Evolutionary conservation across 2,329 filamentous ascomycete genomes (phyloP).

Genomic region (Clonostachys byssicola): DNA sequence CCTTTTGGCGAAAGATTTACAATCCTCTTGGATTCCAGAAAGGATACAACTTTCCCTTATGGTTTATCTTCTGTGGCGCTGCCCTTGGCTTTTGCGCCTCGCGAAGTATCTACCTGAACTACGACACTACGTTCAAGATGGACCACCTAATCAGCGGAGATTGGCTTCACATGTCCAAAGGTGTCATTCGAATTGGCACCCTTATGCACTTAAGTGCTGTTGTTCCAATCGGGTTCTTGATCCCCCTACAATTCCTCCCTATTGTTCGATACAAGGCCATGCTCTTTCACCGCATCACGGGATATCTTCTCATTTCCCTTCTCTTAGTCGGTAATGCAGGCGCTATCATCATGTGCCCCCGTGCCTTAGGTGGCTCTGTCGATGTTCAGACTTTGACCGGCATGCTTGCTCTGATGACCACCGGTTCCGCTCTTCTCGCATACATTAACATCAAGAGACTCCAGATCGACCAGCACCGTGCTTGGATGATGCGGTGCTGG

Average conservation of each 20-base stretch:
- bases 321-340: slow-evolving; percentile 12
- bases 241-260: slow-evolving; percentile 41
- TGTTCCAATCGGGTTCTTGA: slow-evolving; percentile 35
- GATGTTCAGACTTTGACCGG: slow-evolving; percentile 41
- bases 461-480: slow-evolving; percentile 56
- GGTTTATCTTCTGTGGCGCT: slow-evolving; percentile 38
- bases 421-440: slow-evolving; percentile 34
- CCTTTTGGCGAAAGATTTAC: slow-evolving; percentile 21
- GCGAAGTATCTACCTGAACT: slow-evolving; percentile 40
- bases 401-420: slow-evolving; percentile 35
- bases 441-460: slow-evolving; percentile 50
- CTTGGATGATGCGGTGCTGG: slow-evolving; percentile 55
- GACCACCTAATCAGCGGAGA: slow-evolving; percentile 11
- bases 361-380: slow-evolving; percentile 48
- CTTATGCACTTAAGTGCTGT: slow-evolving; percentile 35
- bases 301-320: slow-evolving; percentile 29
- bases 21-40: slow-evolving; percentile 48
- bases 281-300: slow-evolving; percentile 53
- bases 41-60: slow-evolving; percentile 54
- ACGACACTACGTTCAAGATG: slow-evolving; percentile 26
- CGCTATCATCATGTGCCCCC: slow-evolving; percentile 45
- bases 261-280: slow-evolving; percentile 37
- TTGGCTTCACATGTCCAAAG: slow-evolving; percentile 33
- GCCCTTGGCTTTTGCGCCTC: slow-evolving; percentile 40
- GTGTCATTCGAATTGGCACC: slow-evolving; percentile 26